Evolutionary conservation across 352 stramenopile genomes (phyloP).

Genomic region (Globisporangium cederbergense): DNA sequence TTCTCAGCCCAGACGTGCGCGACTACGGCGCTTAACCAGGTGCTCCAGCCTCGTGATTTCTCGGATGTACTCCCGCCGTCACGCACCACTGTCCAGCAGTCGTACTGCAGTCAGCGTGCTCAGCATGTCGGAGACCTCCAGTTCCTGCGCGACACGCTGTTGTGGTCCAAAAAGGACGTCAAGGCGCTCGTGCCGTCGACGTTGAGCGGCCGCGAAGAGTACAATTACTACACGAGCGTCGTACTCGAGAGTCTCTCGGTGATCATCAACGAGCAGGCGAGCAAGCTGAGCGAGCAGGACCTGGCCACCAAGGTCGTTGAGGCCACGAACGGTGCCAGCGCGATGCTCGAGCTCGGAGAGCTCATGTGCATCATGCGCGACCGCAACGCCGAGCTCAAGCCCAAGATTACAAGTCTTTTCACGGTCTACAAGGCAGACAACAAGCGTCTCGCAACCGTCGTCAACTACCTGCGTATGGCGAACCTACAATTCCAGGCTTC

Average conservation of each 20-base stretch:
- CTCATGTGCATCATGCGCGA: slow-evolving; percentile 4
- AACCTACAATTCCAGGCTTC: not conserved
- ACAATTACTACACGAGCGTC: slow-evolving; percentile 18
- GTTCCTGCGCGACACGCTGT: slow-evolving; percentile 15
- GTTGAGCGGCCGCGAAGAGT: slow-evolving; percentile 3
- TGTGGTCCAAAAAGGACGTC: slow-evolving; percentile 12
- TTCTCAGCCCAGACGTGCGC: not conserved
- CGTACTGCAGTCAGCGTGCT: slow-evolving; percentile 7
- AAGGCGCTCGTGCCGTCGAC: slow-evolving; percentile 14
- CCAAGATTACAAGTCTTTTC: not conserved
- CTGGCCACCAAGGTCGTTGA: not conserved
- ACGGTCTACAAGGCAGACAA: not conserved
- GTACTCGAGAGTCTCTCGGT: slow-evolving; percentile 17
- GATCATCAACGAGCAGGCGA: not conserved
- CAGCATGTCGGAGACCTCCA: not conserved
- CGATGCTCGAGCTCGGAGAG: slow-evolving; percentile 7
- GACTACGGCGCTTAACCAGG: not conserved
- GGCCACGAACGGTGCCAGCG: not conserved
- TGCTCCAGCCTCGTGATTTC: not conserved
- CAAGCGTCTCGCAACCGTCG: not conserved
- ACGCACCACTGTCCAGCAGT: not conserved
- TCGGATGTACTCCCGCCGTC: not conserved
- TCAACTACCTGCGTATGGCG: not conserved
- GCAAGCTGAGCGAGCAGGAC: not conserved
- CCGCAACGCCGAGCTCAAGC: not conserved